phyloP scores from a whole-genome alignment of 2,329 filamentous ascomycete genomes.

The Penicillium decumbens region DNA sequence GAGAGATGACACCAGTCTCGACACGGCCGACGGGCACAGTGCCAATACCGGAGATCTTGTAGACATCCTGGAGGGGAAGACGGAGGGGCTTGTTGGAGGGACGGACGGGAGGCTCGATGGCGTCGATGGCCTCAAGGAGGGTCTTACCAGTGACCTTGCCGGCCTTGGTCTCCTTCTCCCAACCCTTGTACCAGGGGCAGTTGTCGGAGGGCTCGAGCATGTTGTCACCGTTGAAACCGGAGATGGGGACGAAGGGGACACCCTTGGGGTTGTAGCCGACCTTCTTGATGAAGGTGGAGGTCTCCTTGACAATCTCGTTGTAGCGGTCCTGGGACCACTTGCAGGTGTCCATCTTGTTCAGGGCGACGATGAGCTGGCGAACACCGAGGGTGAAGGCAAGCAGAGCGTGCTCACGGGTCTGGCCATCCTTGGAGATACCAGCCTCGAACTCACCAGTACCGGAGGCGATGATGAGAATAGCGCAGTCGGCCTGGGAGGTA shows the following conservation, averaged over 20 bases:
- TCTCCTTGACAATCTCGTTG: conserved; percentile 99
- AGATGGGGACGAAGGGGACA: conserved; percentile 99
- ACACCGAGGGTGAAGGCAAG: conserved; percentile 99
- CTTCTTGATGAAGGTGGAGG: conserved; percentile 99
- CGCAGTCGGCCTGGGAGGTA: conserved; percentile 99
- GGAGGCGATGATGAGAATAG: conserved; percentile 99
- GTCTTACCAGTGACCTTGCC: conserved; percentile 89
- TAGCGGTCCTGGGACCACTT: conserved; percentile 96
- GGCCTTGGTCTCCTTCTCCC: conserved; percentile 96
- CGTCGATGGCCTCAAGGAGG: conserved; percentile 97
- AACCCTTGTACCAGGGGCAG: conserved; percentile 99
- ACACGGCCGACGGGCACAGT: conserved; percentile 99
- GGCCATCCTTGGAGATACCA: conserved; percentile 99
- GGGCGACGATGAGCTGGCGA: conserved; percentile 99
- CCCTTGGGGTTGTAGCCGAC: conserved; percentile 99
- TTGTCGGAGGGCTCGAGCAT: conserved; percentile 87
- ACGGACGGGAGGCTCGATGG: conserved; percentile 87
- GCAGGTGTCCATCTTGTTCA: conserved; percentile 99
- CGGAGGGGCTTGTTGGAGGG: conserved; percentile 99
- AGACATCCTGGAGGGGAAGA: conserved; percentile 99
- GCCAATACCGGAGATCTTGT: conserved; percentile 99
- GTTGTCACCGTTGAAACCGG: conserved; percentile 99
- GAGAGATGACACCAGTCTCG: conserved; percentile 95
- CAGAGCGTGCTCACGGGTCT: conserved; percentile 99
- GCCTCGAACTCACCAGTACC: conserved; percentile 99